A percentile compares a stretch with the other conserved stretches of the same genome.
These are phyloP conservation scores for Clohesyomyces aquaticus DNA, from an alignment of 495 filamentous ascomycete genomes.

Conservation along the genomic window DNA sequence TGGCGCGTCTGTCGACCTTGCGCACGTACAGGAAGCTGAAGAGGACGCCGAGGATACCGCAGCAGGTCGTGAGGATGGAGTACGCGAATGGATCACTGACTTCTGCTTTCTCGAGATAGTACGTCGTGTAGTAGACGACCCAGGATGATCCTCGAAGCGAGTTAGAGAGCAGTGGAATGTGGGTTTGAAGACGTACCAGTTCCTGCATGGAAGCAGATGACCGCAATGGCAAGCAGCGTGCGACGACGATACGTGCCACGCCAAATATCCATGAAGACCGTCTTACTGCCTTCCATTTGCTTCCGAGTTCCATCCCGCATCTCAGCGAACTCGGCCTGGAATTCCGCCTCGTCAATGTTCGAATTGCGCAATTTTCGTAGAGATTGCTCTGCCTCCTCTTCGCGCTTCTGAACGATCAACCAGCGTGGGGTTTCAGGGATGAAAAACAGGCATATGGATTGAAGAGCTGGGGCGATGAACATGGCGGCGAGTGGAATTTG, in stretches of 20 bases:
- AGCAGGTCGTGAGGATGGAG: constrained; percentile 17
- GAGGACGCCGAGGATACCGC: constrained; percentile 16
- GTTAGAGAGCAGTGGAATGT: background rate
- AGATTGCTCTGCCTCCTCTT: constrained; percentile 8
- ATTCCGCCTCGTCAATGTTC: constrained; percentile 17
- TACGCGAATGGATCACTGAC: constrained; percentile 17
- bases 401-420: constrained; percentile 19
- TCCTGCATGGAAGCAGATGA: constrained; percentile 23
- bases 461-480: constrained; percentile 6
- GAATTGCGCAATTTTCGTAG: constrained; percentile 10
- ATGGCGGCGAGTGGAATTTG: constrained; percentile 16
- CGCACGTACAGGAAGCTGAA: constrained; percentile 20
- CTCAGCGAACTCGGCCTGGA: constrained; percentile 23
- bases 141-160: constrained; percentile 12
- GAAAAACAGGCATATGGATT: constrained; percentile 5
- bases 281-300: constrained; percentile 26
- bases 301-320: constrained; percentile 13
- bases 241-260: constrained; percentile 12
- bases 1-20: constrained; percentile 10
- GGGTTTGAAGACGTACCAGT: background rate
- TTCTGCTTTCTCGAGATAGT: constrained; percentile 21
- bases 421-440: constrained; percentile 16
- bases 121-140: constrained; percentile 21
- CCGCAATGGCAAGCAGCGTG: constrained; percentile 10
- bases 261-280: constrained; percentile 27